phyloP scores from a whole-genome alignment of 352 stramenopile genomes.

The Phytophthora litchii region DNA sequence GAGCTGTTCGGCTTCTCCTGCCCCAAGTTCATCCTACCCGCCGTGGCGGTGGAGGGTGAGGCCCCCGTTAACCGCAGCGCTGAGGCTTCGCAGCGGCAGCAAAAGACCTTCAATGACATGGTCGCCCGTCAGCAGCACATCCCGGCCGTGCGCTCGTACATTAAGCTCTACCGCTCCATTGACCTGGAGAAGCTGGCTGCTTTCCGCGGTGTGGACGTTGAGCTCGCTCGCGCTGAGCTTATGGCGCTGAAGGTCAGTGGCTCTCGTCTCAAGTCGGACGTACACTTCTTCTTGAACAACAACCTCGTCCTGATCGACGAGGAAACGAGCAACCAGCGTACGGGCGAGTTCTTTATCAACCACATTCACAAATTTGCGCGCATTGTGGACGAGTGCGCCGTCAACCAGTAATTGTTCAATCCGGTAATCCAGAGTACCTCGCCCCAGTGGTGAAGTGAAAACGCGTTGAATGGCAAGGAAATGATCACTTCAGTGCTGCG shows the following conservation, averaged over 20 bases:
- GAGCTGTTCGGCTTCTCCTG: constrained; percentile 93
- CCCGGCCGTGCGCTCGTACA: constrained; percentile 93
- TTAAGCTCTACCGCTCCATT: constrained; percentile 98
- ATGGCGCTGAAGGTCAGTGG: constrained; percentile 81
- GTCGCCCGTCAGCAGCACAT: constrained; percentile 88
- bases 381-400: constrained; percentile 84
- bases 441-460: constrained; percentile 15
- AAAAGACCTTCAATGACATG: constrained; percentile 91
- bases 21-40: constrained; percentile 95
- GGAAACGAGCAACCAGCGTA: constrained; percentile 84
- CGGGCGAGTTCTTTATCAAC: constrained; percentile 90
- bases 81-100: constrained; percentile 78
- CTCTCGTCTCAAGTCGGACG: constrained; percentile 69
- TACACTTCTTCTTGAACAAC: constrained; percentile 85
- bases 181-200: constrained; percentile 93
- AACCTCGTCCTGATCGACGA: constrained; percentile 86
- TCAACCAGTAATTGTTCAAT: constrained; percentile 47
- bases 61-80: constrained; percentile 56
- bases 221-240: constrained; percentile 74
- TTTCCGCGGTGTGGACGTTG: constrained; percentile 87
- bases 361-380: constrained; percentile 89
- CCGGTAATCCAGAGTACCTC: constrained; percentile 10
- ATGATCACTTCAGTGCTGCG: constrained; percentile 20
- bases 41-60: constrained; percentile 63
- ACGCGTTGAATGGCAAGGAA: constrained; percentile 30